A percentile compares a stretch with the other conserved stretches of the same genome.
These are phyloP conservation scores for Metarhizium brunneum DNA, from an alignment of 2,329 filamentous ascomycete genomes.

Conservation along the genomic window DNA sequence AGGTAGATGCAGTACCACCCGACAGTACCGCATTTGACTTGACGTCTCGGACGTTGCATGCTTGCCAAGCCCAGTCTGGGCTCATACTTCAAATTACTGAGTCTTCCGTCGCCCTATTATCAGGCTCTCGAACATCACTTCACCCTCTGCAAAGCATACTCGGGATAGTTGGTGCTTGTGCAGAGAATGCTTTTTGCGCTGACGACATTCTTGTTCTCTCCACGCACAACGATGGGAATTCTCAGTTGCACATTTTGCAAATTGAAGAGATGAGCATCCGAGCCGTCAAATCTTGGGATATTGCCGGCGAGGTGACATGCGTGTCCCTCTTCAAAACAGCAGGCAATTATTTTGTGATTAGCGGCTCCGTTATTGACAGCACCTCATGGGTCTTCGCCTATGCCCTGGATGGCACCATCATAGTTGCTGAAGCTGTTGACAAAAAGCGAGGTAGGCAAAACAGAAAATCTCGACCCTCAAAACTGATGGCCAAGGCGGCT, in stretches of 20 bases:
- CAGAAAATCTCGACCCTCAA: neutral
- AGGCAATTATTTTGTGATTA: constrained; percentile 19
- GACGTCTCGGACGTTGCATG: constrained; percentile 41
- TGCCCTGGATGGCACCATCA: constrained; percentile 14
- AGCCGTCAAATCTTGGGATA: constrained; percentile 20
- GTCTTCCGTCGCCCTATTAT: constrained; percentile 30
- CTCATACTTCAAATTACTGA: constrained; percentile 47
- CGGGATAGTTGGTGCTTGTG: constrained; percentile 15
- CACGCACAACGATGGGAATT: constrained; percentile 24
- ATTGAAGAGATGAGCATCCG: constrained; percentile 24
- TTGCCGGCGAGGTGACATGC: constrained; percentile 41
- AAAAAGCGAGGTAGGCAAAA: constrained; percentile 2
- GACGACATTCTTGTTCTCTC: constrained; percentile 33
- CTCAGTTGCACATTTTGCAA: constrained; percentile 29
- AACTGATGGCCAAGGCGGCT: neutral
- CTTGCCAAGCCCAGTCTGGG: constrained; percentile 25
- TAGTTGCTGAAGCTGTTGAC: constrained; percentile 9
- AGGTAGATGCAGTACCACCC: constrained; percentile 32
- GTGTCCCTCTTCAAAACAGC: constrained; percentile 25
- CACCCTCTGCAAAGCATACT: constrained; percentile 18
- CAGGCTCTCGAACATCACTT: constrained; percentile 25
- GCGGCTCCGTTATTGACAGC: constrained; percentile 23
- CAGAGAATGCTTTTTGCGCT: constrained; percentile 33
- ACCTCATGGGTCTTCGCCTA: constrained; percentile 25
- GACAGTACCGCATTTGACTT: constrained; percentile 40